Evolutionary conservation across 1,139 yeast genomes (phyloP), one percentile per base, ranked within the genome.

Genomic region (Saccharomycopsis hybrid): DNA sequence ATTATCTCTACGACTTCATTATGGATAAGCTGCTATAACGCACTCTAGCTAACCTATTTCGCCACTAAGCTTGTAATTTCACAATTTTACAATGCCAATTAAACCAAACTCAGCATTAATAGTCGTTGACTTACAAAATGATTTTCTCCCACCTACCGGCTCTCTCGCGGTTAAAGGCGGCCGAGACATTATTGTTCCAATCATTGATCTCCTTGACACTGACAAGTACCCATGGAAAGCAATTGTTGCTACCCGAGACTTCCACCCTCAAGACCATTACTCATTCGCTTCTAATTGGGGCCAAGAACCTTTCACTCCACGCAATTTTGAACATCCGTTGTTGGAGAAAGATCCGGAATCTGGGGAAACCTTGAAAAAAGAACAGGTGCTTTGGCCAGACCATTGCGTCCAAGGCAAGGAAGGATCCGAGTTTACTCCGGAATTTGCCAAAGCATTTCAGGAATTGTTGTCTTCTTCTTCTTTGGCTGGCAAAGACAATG

Each of bases 111-210:
- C 55, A 24, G 95, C 96, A 0, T 67, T 89, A 36, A 67, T 88
- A 0, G 74, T 89, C 0, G 76, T 89, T 30, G 97, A 90, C 60
- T 67, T 89, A 13, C 97, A 90, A 62, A 82, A 85, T 58, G 97
- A 90, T 63, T 90, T 90, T 61, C 69, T 88, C 2, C 89, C 89
- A 2, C 83, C 88, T 0, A 64, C 73, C 31, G 97, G 97, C 0
- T 65, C 94, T 0, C 67, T 90, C 47, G 94, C 94, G 0, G 92
- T 88, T 0, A 60, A 71, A 0, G 70, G 73, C 3, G 96, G 95
- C 1, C 69, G 83, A n/a, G 66, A 68, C 0, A 70, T 87, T 8
- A 72, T 88, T 18, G 70, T 75, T 0, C 64, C 68, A 8, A 72
- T 88, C 57, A 63, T 74, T 55, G 59, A 68, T 24, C 64, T 82